Evolutionary conservation across 305 asterid genomes (phyloP).

Genomic region (Nicotiana rustica): DNA sequence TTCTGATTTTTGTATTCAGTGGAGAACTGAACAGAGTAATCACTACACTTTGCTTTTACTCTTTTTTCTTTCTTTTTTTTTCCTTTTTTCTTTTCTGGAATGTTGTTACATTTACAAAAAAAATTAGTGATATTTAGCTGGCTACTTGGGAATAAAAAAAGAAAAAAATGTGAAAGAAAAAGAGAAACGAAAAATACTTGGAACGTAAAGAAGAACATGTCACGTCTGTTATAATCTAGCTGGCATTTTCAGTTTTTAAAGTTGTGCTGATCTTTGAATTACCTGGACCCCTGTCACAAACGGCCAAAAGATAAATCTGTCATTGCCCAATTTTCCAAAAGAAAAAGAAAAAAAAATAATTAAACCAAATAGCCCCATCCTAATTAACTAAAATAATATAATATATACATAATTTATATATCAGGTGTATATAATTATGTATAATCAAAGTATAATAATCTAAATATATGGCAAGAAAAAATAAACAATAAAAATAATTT

Average conservation of each 20-base stretch:
- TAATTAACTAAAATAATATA: neutral
- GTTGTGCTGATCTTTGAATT: slow-evolving; percentile 28
- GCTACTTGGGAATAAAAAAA: too few relatives aligned
- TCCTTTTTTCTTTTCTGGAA: neutral
- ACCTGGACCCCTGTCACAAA: slow-evolving; percentile 30
- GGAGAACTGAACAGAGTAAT: slow-evolving; percentile 28
- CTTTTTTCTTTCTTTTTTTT: neutral
- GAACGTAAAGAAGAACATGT: slow-evolving; percentile 25
- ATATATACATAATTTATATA: too few relatives aligned
- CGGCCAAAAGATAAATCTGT: slow-evolving; percentile 25
- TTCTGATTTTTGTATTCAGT: slow-evolving; percentile 11
- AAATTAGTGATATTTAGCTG: too few relatives aligned
- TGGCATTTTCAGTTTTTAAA: slow-evolving; percentile 16
- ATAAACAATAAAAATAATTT: neutral
- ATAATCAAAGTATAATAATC: too few relatives aligned
- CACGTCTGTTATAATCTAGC: slow-evolving; percentile 29
- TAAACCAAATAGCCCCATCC: neutral
- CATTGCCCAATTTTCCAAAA: neutral
- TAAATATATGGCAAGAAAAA: too few relatives aligned
- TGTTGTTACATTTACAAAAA: neutral
- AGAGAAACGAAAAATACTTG: neutral
- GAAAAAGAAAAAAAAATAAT: too few relatives aligned
- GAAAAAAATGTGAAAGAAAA: neutral
- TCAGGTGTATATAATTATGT: too few relatives aligned
- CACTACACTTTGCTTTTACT: slow-evolving; percentile 24